phyloP scores from a whole-genome alignment of 192 early-diverging fungal species.

The Backusella circina region DNA sequence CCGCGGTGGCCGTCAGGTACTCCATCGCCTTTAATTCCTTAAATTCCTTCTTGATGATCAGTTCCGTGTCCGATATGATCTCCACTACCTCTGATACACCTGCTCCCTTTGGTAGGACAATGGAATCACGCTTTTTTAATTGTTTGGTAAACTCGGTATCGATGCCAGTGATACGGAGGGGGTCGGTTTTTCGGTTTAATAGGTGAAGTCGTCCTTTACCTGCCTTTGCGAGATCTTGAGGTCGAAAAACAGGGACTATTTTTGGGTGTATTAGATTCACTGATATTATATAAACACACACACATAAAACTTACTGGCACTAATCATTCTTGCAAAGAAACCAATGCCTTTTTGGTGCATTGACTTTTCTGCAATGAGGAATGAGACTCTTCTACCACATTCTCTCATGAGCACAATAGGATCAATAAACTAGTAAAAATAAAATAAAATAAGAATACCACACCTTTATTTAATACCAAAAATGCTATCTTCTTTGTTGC shows the following conservation, averaged over 20 bases:
- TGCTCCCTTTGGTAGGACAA: slow-evolving; percentile 59
- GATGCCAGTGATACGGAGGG: slow-evolving; percentile 64
- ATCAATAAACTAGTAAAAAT: slow-evolving; percentile 79
- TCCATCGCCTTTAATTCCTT: slow-evolving; percentile 65
- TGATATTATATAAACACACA: background rate
- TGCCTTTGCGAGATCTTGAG: slow-evolving; percentile 83
- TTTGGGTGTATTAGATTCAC: too few relatives aligned
- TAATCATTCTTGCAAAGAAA: slow-evolving; percentile 66
- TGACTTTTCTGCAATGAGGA: slow-evolving; percentile 80
- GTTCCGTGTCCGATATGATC: slow-evolving; percentile 80
- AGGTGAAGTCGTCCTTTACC: slow-evolving; percentile 72
- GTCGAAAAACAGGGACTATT: slow-evolving; percentile 90
- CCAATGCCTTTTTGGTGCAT: slow-evolving; percentile 88
- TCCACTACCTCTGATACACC: slow-evolving; percentile 67
- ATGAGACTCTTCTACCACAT: slow-evolving; percentile 73
- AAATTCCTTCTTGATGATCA: slow-evolving; percentile 75
- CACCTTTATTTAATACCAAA: too few relatives aligned
- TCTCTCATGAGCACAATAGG: slow-evolving; percentile 85
- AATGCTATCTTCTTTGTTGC: background rate
- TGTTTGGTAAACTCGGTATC: slow-evolving; percentile 69
- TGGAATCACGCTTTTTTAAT: slow-evolving; percentile 57
- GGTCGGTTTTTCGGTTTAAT: slow-evolving; percentile 60
- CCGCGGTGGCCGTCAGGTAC: slow-evolving; percentile 53
- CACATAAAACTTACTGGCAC: slow-evolving; percentile 63
- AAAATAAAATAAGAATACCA: background rate